These are phyloP conservation scores for Mycena floridula DNA, from an alignment of 768 basidiomycete species.

Conservation along the genomic window DNA sequence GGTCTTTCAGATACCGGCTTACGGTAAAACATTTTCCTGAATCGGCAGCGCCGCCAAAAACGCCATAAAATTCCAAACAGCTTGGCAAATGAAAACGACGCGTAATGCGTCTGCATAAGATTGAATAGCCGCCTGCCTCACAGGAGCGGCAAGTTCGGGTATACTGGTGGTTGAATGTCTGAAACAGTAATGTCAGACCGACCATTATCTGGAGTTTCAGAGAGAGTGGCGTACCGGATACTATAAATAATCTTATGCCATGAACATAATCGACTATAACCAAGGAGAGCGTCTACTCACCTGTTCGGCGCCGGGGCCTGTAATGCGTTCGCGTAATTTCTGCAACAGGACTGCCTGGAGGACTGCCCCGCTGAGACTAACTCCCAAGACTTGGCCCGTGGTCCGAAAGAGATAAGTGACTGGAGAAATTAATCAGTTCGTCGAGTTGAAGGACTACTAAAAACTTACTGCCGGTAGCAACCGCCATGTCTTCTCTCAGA, in stretches of 20 bases:
- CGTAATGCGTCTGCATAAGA: slow-evolving; percentile 78
- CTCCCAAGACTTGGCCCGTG: slow-evolving; percentile 92
- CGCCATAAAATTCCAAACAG: slow-evolving; percentile 56
- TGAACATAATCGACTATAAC: slow-evolving; percentile 10
- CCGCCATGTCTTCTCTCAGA: slow-evolving; percentile 73
- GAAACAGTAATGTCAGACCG: slow-evolving; percentile 5
- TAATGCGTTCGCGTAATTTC: slow-evolving; percentile 69
- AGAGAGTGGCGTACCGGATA: slow-evolving; percentile 45
- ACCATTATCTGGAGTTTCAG: slow-evolving; percentile 3
- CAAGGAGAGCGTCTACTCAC: slow-evolving; percentile 34
- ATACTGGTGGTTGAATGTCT: slow-evolving; percentile 74
- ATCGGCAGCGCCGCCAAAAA: slow-evolving; percentile 71
- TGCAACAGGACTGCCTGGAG: slow-evolving; percentile 72
- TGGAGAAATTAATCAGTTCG: slow-evolving; percentile 20
- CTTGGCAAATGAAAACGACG: slow-evolving; percentile 79
- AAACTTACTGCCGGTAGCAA: slow-evolving; percentile 83
- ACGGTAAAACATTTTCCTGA: slow-evolving; percentile 66
- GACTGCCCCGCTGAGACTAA: slow-evolving; percentile 80
- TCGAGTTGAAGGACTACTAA: slow-evolving; percentile 6
- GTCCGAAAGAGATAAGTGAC: slow-evolving; percentile 93
- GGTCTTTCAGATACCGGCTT: slow-evolving; percentile 9
- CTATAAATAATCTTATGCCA: slow-evolving; percentile 63
- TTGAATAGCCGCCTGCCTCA: slow-evolving; percentile 57
- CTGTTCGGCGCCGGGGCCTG: slow-evolving; percentile 66
- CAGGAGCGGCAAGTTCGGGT: slow-evolving; percentile 48